Base-by-base conservation (phyloP, 257 asterid genomes). In the Solanum stenotomum region DNA sequence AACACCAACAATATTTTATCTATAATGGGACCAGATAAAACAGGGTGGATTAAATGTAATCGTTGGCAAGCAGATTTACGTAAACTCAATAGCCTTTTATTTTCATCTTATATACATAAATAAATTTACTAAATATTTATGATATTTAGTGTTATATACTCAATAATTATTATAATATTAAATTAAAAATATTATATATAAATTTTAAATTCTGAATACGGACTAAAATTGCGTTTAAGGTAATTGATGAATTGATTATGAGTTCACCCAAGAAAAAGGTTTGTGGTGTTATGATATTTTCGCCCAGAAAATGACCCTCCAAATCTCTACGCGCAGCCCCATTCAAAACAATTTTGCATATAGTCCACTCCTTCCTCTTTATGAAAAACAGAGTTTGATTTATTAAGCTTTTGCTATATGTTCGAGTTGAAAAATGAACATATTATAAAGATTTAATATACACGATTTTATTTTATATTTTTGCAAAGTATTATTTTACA, bases 381-480 rank as follows among this genome's bases (percentile, higher is more conserved):
- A 10, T 1, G 8, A 61, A 61, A 61, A 23, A 61, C 1, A 9
- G 11, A 0, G 6, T 61, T 10, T 4, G 29, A 22, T 23, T 8
- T 61, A 61, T 61, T 61, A 56, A 56, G 65, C 3, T 56, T 56
- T 56, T 56, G 65, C 65, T 18, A 52, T 2, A 56, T 31, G 33
- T 31, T 31, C 33, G 33, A 20, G 25, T 20, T 56, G 5, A 20
- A 56, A 56, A 56, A 56, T 11, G 2, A 6, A 56, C 0, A 56
- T 0, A 56, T 20, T 7, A 56, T 7, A 20, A 56, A 7, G 10
- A 1, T 56, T 56, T 20, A 7, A 2, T 7, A 18, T 20, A 56
- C 0, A 2, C 0, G 0, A 7, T 56, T 56, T 20, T 20, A 56
- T 20, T 3, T 6, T 56, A 20, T 0, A 7, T 7, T 56, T 18